A percentile compares a stretch with the other conserved stretches of the same genome.
phyloP scores from a whole-genome alignment of 2,329 filamentous ascomycete species.

The Aphanoascus verrucosus region DNA sequence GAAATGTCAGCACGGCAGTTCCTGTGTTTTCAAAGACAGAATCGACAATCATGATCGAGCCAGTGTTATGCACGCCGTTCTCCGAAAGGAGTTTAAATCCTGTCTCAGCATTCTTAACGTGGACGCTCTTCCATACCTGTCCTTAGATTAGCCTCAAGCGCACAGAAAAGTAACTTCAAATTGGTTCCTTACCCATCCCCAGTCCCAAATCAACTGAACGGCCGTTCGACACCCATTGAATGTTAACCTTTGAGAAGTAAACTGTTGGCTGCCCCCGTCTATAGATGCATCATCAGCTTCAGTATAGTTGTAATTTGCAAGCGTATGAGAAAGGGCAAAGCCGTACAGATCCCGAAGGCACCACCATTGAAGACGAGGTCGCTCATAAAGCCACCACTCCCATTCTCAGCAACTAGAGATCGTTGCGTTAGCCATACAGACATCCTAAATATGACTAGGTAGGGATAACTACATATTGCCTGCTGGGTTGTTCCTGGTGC shows the following conservation, averaged over 20 bases:
- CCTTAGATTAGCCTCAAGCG: background rate
- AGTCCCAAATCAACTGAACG: conserved; percentile 48
- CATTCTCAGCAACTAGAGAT: conserved; percentile 23
- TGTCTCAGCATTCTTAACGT: conserved; percentile 41
- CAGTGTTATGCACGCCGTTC: conserved; percentile 37
- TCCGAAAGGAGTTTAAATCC: conserved; percentile 35
- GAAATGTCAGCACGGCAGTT: conserved; percentile 32
- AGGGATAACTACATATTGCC: background rate
- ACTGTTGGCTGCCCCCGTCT: conserved; percentile 42
- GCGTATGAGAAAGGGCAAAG: conserved; percentile 15
- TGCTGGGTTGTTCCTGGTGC: conserved; percentile 18
- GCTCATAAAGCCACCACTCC: conserved; percentile 48
- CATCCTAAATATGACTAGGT: conserved; percentile 17
- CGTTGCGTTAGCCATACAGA: conserved; percentile 8
- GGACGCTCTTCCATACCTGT: conserved; percentile 39
- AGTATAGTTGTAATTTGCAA: background rate
- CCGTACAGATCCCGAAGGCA: conserved; percentile 42
- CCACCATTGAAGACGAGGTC: conserved; percentile 52
- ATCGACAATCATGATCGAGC: conserved; percentile 47
- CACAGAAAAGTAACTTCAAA: too few species aligned
- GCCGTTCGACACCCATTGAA: conserved; percentile 44
- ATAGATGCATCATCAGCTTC: background rate
- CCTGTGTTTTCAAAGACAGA: conserved; percentile 40
- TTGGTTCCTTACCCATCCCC: conserved; percentile 37
- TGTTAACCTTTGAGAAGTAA: conserved; percentile 45